Conservation (phyloP, 2,329 filamentous ascomycete species). For the Monilinia vaccinii-corymbosi region DNA sequence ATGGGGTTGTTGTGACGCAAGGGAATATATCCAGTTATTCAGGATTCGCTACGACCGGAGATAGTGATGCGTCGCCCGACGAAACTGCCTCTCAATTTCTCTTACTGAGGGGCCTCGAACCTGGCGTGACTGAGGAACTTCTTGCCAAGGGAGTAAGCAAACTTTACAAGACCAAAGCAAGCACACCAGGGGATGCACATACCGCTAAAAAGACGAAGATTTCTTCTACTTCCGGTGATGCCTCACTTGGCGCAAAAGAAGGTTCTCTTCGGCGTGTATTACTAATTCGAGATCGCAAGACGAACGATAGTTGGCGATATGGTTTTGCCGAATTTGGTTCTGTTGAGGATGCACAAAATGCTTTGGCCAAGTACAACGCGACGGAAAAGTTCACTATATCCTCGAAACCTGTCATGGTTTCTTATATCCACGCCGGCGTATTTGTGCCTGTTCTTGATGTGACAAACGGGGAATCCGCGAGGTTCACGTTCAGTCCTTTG, state of each 20-base stretch:
- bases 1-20: conserved; percentile 30
- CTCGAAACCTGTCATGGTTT: conserved; percentile 60
- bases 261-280: conserved; percentile 70
- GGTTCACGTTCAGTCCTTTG: conserved; percentile 60
- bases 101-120: conserved; percentile 61
- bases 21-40: conserved; percentile 32
- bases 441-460: conserved; percentile 65
- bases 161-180: conserved; percentile 51
- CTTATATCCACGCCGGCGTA: conserved; percentile 75
- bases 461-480: conserved; percentile 43
- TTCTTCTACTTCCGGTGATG: conserved; percentile 42
- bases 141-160: conserved; percentile 66
- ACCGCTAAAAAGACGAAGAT: conserved; percentile 37
- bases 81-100: conserved; percentile 57
- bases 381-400: conserved; percentile 71
- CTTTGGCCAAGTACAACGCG: conserved; percentile 61
- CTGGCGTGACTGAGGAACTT: conserved; percentile 61
- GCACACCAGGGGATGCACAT: conserved; percentile 28
- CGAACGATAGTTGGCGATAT: conserved; percentile 67
- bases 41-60: conserved; percentile 41
- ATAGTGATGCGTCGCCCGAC: conserved; percentile 45
- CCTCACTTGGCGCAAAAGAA: conserved; percentile 53
- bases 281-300: conserved; percentile 63
- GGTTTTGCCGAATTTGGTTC: conserved; percentile 79
- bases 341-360: conserved; percentile 65